Evolutionary conservation across 176 grass and related monocot genomes (phyloP), one percentile per base, ranked within the genome.

Genomic region (Oryza coarctata): DNA sequence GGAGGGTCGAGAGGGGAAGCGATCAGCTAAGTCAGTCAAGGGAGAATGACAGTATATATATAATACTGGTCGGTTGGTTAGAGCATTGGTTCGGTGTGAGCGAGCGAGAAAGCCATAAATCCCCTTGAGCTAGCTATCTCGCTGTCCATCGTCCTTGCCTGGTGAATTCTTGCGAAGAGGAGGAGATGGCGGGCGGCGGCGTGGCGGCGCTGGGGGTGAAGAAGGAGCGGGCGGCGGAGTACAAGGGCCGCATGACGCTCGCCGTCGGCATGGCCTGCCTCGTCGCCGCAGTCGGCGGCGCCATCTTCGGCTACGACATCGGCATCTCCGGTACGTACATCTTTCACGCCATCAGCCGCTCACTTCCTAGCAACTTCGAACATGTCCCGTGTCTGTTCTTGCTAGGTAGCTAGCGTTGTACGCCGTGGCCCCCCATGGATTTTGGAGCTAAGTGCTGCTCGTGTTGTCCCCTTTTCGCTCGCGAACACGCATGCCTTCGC

Each of bases 271-370:
- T 89, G 80, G 87, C 95, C 30, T 98, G 95, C 84, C 39, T 94
- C 73, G 76, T 98, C 65, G 95, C 95, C n/a, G 90, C 90, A 83
- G 74, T 94, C 80, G 95, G 95, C 0, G 95, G 95, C 30, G 84
- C 95, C 81, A 92, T 94, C 88, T 97, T 97, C 82, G 94, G 94
- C 80, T 94, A 94, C 66, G 92, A 97, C 76, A 92, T 92, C 78
- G 94, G 90, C 32, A 97, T 97, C 88, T 97, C 94, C 14, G 94
- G 94, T 97, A 85, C 49, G 44, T 1, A 9, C 23, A 12, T n/a
- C n/a, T n/a, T n/a, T 39, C 38, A 39, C 38, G 38, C n/a, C n/a
- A n/a, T n/a, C n/a, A n/a, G n/a, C 36, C 60, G 3, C 45, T 0
- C 34, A 25, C 17, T n/a, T n/a, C n/a, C 38, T 6, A 3, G 33